Evolutionary conservation across 1,284 basidiomycete genomes (phyloP).

Genomic region (Trichosporon sp.): DNA sequence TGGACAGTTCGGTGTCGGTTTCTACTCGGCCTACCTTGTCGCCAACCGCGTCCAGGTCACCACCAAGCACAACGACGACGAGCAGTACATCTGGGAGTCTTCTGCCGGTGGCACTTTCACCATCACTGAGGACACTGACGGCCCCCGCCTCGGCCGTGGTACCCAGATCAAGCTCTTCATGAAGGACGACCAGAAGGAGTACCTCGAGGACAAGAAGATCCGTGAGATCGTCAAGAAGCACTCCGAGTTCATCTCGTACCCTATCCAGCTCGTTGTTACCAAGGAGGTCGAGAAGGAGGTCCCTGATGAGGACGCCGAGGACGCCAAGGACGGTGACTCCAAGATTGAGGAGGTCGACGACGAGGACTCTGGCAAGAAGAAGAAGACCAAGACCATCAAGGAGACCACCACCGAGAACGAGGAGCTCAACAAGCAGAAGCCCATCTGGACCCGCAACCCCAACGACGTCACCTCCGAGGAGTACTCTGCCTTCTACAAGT

Average conservation of each 20-base stretch:
- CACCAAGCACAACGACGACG: conserved; percentile 99
- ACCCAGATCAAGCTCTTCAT: conserved; percentile 92
- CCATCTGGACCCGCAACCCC: conserved; percentile 99
- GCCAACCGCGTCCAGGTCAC: conserved; percentile 97
- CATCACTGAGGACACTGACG: conserved; percentile 89
- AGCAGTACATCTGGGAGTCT: conserved; percentile 99
- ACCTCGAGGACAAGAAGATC: conserved; percentile 99
- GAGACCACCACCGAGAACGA: conserved; percentile 86
- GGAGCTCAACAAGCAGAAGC: conserved; percentile 99
- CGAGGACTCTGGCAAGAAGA: conserved; percentile 72
- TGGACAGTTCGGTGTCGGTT: conserved; percentile 84
- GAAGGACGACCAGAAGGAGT: conserved; percentile 99
- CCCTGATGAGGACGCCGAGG: conserved; percentile 69
- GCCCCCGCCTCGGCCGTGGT: conserved; percentile 90
- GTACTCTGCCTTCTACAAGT: conserved; percentile 98
- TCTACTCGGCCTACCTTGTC: conserved; percentile 99
- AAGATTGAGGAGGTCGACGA: conserved; percentile 73
- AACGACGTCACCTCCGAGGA: conserved; percentile 89
- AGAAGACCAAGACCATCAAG: conserved; percentile 98
- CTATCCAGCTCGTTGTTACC: conserved; percentile 96
- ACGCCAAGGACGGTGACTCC: conserved; percentile 67
- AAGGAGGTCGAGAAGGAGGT: conserved; percentile 99
- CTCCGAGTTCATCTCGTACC: conserved; percentile 99
- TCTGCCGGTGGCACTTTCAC: conserved; percentile 99
- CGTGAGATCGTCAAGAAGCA: conserved; percentile 99